Evolutionary conservation across 2,329 filamentous ascomycete species (phyloP), one percentile per base, ranked within the genome.

Genomic region (Colletotrichum karsti): DNA sequence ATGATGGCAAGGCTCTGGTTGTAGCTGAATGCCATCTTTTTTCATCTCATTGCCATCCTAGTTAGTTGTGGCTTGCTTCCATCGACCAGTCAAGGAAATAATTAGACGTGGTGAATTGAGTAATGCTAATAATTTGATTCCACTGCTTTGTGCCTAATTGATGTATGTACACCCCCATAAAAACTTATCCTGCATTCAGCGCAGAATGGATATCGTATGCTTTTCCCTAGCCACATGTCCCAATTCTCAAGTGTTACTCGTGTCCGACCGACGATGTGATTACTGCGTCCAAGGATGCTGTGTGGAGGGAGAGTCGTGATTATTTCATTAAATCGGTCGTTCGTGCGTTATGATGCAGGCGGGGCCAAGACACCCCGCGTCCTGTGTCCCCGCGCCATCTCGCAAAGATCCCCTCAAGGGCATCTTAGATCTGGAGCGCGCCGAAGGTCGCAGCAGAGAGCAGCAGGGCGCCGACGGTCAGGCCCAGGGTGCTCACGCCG

Each of bases 401-500:
- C 22, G 5, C 3, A n/a, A 2, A 2, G 18, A 51, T 3, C 4
- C 18, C 10, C 8, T 28, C 15, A 3, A n/a, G 7, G 15, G 2
- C 1, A 69, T 69, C 12, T 51, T 37, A 69, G 9, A 69, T 67
- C 58, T 69, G 67, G 9, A 69, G 63, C 28, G 58, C 72, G 8
- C 67, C 73, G 5, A 73, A 75, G 55, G 67, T 58, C 8, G 48
- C 53, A 2, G 79, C 79, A 5, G 78, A 80, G 64, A 82, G 73
- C 26, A 82, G 74, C 57, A 82, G 70, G 5, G 77, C 78, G 2
- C 78, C 78, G 4, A 81, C 73, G 3, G 76, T 74, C 12, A 81
- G 57, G 1, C 79, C 80, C 0, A 78, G 41, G 5, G 73, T 79
- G 70, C 63, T 78, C 41, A 79, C 61, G 18, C 73, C 69, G 7